Evolutionary conservation across 352 stramenopile species (phyloP), one percentile per base, ranked within the genome.

Genomic region (Pythium plurisporium): DNA sequence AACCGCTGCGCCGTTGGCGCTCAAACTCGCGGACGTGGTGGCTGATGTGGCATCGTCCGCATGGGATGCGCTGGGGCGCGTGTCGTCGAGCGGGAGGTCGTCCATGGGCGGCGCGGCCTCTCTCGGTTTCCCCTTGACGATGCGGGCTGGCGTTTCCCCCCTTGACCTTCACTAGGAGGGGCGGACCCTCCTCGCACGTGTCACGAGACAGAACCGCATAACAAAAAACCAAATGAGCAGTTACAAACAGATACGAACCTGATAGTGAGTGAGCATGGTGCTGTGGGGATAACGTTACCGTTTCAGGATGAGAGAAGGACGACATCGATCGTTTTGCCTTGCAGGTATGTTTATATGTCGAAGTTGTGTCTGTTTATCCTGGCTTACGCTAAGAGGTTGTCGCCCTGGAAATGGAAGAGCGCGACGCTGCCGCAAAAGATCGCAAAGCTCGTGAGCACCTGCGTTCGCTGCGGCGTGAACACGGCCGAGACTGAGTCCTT

Each of bases 401-500:
- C 79, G 58, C 81, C 84, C 57, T 94, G 82, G 62, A 71, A 87
- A 70, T 94, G 84, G 74, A 91, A 92, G 10, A 94, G 62, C 29
- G 53, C 71, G 19, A 81, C 77, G 62, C 82, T 88, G 55, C 76
- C 80, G 15, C 83, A 69, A 53, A 94, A 94, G 69, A 94, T 82
- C 37, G 67, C 76, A 46, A 87, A 69, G 63, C 82, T 92, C 40
- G 82, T 69, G 41, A 89, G 57, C 54, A 91, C 59, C 62, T 89
- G 76, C 64, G 86, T 78, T 65, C 82, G 76, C 74, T 91, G 81
- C 10, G 74, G 76, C 38, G 76, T 91, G 61, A 90, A 65, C 53
- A 86, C 77, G 45, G 76, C 69, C 40, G 65, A 66, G 48, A 82
- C 47, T 51, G 82, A 76, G 47, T 89, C 79, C 52, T 82, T 83